These are phyloP conservation scores for Tieghemostelium lacteum DNA, from an alignment of 78 protist species.

Conservation along the genomic window DNA sequence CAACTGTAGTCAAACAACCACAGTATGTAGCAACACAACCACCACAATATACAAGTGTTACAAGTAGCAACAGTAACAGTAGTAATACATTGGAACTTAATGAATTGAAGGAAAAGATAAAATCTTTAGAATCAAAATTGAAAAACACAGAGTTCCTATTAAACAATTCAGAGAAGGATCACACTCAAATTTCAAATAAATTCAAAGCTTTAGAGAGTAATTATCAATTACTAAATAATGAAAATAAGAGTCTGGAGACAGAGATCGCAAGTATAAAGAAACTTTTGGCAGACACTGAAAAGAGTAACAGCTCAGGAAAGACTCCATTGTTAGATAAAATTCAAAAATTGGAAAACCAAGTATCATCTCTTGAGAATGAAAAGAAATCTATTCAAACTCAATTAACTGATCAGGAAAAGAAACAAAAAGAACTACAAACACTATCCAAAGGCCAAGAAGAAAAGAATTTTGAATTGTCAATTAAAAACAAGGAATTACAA, in stretches of 20 bases:
- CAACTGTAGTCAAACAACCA: neutral
- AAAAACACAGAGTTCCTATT: neutral
- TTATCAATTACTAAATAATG: conserved; percentile 29
- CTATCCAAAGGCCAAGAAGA: conserved; percentile 20
- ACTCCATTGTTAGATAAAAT: conserved; percentile 45
- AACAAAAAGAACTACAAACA: neutral
- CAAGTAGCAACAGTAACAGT: neutral
- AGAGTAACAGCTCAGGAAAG: conserved; percentile 30
- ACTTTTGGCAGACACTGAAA: neutral
- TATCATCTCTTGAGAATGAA: conserved; percentile 22
- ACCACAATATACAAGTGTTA: neutral
- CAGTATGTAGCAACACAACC: neutral
- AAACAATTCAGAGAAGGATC: neutral
- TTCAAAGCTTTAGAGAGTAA: conserved; percentile 26
- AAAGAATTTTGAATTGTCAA: neutral
- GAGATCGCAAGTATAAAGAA: conserved; percentile 15
- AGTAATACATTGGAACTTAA: conserved; percentile 13
- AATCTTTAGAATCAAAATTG: conserved; percentile 14
- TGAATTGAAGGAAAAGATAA: conserved; percentile 12
- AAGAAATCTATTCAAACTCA: neutral
- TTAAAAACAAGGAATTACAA: conserved; percentile 26
- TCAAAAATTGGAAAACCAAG: neutral
- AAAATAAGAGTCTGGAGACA: conserved; percentile 7
- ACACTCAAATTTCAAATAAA: neutral
- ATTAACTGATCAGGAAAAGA: neutral